Conservation (phyloP, 441 rosid genomes). For the Metrosideros polymorpha region DNA sequence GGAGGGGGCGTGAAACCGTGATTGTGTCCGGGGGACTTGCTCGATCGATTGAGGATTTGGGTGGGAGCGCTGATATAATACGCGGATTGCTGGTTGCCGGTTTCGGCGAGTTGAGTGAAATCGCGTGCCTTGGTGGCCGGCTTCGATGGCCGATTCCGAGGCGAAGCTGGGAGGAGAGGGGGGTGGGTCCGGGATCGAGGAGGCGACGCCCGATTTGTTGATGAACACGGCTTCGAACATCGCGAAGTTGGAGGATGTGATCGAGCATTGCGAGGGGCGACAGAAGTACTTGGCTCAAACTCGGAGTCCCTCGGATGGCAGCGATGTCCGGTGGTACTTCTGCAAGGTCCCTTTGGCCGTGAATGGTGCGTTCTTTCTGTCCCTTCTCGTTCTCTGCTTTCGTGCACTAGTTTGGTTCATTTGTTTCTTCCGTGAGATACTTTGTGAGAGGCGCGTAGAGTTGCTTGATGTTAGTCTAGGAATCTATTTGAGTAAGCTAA, state of each 20-base stretch:
- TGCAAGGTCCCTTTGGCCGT: slow-evolving; percentile 74
- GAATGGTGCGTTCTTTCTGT: slow-evolving; percentile 27
- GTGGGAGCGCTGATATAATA: background rate
- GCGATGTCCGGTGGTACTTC: slow-evolving; percentile 91
- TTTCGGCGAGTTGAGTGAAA: background rate
- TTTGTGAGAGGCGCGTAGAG: background rate
- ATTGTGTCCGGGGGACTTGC: background rate
- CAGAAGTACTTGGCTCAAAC: slow-evolving; percentile 87
- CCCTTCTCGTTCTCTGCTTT: background rate
- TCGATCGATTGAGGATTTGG: background rate
- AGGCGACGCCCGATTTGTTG: slow-evolving; percentile 56
- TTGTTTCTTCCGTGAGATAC: background rate
- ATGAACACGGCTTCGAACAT: slow-evolving; percentile 90
- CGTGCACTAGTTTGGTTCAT: background rate
- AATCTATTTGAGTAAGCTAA: background rate
- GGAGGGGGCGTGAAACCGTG: too few species aligned
- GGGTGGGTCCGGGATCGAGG: slow-evolving; percentile 21
- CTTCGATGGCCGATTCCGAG: slow-evolving; percentile 25
- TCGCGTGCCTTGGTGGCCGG: background rate
- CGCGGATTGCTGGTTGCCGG: background rate
- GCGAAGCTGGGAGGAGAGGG: background rate
- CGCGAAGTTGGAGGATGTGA: slow-evolving; percentile 82
- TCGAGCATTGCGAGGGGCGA: slow-evolving; percentile 64
- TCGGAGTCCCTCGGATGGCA: slow-evolving; percentile 79
- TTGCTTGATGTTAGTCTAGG: background rate